Conservation (phyloP, 768 basidiomycete species). For the Lactarius hatsudake region DNA sequence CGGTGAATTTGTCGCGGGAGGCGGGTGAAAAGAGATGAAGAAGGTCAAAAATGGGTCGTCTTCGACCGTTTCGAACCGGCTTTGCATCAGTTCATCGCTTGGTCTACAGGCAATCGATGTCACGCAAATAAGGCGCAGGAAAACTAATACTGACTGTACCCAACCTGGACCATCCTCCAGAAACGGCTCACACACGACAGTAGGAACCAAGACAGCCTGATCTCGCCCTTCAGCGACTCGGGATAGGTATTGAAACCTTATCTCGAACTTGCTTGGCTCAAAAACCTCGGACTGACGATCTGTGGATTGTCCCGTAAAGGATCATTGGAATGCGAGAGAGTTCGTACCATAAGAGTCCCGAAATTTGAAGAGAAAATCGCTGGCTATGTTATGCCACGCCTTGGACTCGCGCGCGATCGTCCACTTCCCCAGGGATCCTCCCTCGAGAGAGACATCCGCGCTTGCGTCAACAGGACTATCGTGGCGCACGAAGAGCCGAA, state of each 20-base stretch:
- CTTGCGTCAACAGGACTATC: constrained; percentile 1
- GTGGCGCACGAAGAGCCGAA: constrained; percentile 16
- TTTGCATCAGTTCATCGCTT: constrained; percentile 11
- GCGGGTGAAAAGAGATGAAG: constrained; percentile 12
- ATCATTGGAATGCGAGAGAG: background rate
- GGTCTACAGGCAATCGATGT: background rate
- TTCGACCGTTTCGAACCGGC: background rate
- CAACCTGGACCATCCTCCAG: constrained; percentile 4
- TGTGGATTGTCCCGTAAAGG: background rate
- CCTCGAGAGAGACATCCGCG: constrained; percentile 8
- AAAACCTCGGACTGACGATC: background rate
- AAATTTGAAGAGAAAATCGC: constrained; percentile 12
- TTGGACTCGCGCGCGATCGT: background rate
- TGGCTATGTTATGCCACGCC: constrained; percentile 11
- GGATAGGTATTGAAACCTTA: constrained; percentile 10
- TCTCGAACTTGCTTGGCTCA: constrained; percentile 10
- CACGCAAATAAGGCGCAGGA: background rate
- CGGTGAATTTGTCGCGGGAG: background rate
- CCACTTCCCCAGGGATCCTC: constrained; percentile 15
- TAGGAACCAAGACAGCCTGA: background rate
- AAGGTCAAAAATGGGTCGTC: constrained; percentile 10
- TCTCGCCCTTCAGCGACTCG: background rate
- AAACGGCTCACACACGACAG: background rate
- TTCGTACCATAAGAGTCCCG: constrained; percentile 13
- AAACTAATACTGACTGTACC: background rate